Evolutionary conservation across 139 green algal genomes (phyloP).

Genomic region (Coelastrella sp.): DNA sequence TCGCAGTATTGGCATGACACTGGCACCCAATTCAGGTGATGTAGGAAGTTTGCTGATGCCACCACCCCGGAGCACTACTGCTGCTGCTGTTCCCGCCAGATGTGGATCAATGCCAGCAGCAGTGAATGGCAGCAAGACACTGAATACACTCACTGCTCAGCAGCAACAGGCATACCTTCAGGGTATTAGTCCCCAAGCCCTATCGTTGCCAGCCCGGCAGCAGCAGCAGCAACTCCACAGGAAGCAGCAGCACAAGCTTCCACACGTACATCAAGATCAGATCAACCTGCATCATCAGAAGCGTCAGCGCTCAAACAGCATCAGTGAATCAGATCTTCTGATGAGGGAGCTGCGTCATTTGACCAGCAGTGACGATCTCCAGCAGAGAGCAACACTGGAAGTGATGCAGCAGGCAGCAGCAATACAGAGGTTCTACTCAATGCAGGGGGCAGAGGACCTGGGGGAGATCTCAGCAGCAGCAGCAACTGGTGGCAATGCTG

Average conservation of each 20-base stretch:
- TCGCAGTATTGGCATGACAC: neutral
- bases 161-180: neutral
- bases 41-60: neutral
- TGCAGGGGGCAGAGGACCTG: neutral
- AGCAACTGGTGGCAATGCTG: neutral
- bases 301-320: neutral
- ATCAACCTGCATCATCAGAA: neutral
- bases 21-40: neutral
- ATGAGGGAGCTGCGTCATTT: neutral
- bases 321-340: neutral
- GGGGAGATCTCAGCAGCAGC: neutral
- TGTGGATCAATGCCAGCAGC: neutral
- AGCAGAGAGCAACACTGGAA: neutral
- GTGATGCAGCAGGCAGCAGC: conserved; percentile 22
- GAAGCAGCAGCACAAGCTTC: neutral
- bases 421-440: neutral
- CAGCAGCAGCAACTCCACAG: conserved; percentile 14
- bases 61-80: neutral
- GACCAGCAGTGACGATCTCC: neutral
- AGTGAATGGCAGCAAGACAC: too few species aligned
- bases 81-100: too few species aligned
- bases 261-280: neutral
- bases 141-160: too few species aligned
- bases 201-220: neutral
- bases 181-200: neutral